Base-by-base conservation (phyloP, 2,329 filamentous ascomycete species). In the Sclerotinia spermophila region DNA sequence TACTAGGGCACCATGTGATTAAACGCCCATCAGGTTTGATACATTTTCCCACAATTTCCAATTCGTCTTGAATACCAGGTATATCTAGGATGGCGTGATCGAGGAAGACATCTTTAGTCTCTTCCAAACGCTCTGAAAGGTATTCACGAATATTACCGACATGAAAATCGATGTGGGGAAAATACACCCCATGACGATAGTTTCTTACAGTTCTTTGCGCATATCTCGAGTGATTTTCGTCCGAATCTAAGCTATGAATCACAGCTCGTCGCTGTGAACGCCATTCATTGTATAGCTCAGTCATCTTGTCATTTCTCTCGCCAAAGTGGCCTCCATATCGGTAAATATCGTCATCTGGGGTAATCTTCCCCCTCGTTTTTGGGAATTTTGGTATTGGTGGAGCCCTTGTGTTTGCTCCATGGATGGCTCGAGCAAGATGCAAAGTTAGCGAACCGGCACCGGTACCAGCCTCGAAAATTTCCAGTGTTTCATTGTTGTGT, bases 381-480 rank as follows among this genome's bases (percentile, higher is more conserved):
- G 58, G 59, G 13, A 56, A 42, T 5, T 27, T 38, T 24, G 71
- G 70, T 24, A 84, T 78, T 21, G 79, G 76, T 0, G 85, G 84
- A 8, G 85, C 81, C 5, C 83, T 80, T 2, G 86, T 81, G 76
- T 94, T 94, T 27, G 88, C 90, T 59, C 87, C 92, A 78, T 94
- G 90, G 60, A 96, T 87, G 3, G 92, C 91, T 67, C 91, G 86
- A 42, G 92, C 89, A 33, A 96, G 84, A 77, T 94, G 87, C 6
- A 96, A 81, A 0, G 92, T 95, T 71, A 96, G 81, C 45, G 90
- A 89, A 71, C 92, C 93, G 83, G 94, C 92, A n/a, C 92, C 93
- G 5, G 92, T 96, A 24, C 93, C 92, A 61, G 92, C 92, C 80
- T 96, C 93, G 67, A 96, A 89, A 59, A 96, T 92, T 78, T 95